Evolutionary conservation across 768 basidiomycete species (phyloP), one percentile per base, ranked within the genome.

Genomic region (Boletus barrowsii): DNA sequence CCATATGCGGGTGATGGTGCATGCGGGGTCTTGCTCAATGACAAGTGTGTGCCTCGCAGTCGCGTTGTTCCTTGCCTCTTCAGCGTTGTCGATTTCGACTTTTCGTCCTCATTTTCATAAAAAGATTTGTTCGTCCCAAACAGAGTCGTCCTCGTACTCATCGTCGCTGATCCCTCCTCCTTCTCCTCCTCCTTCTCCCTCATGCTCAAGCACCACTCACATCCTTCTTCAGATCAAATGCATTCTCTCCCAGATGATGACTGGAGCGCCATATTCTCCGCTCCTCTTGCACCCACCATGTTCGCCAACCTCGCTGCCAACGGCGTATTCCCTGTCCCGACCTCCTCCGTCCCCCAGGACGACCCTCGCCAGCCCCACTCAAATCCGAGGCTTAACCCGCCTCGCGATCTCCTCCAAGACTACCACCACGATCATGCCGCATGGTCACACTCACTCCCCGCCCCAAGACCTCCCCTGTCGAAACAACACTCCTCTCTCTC

Each of bases 241-340:
- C 68, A 68, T 1, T 11, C 68, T 10, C 22, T 68, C 46, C 44
- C 62, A 7, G 61, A 53, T 50, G 66, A 66, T n/a, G 76, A 78
- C 33, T 89, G 87, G 87, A 71, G 68, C 24, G 72, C 75, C 59
- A 49, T 87, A 18, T 87, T 86, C 67, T 74, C 86, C n/a, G 66
- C 79, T 4, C 82, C 88, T 3, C 73, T 88, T 47, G 78, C 84
- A 55, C 82, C 84, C 7, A 66, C 78, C 42, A 72, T 83, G 33
- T 87, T 86, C 61, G 79, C 83, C 39, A 78, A 80, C 35, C 78
- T 88, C 41, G 77, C 82, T 13, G 79, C 85, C 4, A 83, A 82
- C 62, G 83, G 81, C 60, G 74, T 82, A 43, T 70, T 88, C 75
- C 75, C 59, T 65, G 61, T 63, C 64, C 62, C 52, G 22, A n/a